Evolutionary conservation across 164 flowering plant species (phyloP).

Genomic region (Buxus sempervirens): DNA sequence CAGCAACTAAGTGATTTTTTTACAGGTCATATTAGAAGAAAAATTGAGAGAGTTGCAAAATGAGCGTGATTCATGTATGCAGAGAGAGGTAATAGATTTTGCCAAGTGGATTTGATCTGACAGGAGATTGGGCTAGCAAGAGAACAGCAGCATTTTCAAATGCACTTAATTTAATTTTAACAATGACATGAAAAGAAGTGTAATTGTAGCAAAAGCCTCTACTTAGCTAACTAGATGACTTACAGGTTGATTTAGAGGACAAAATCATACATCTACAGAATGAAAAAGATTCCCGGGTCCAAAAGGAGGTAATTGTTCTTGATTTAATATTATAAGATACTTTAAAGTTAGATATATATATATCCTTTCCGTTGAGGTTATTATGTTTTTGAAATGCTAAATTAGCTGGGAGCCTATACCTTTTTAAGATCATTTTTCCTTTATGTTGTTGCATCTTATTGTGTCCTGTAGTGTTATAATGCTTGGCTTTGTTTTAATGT

Average conservation of each 20-base stretch:
- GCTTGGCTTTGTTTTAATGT: neutral
- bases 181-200: neutral
- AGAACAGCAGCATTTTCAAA: too few relatives aligned
- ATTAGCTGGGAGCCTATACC: neutral
- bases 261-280: conserved; percentile 27
- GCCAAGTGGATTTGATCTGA: conserved; percentile 1
- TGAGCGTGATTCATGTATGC: conserved; percentile 27
- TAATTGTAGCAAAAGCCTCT: neutral
- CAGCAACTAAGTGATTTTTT: neutral
- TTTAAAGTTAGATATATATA: too few relatives aligned
- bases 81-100: conserved; percentile 34
- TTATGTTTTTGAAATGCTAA: neutral
- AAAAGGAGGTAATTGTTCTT: conserved; percentile 33
- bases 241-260: conserved; percentile 39
- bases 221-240: conserved; percentile 12
- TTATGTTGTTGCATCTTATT: neutral
- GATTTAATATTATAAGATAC: neutral
- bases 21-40: conserved; percentile 23
- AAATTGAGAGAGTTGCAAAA: conserved; percentile 21
- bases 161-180: neutral
- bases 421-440: too few relatives aligned
- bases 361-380: neutral
- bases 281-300: conserved; percentile 32
- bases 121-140: neutral
- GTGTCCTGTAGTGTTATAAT: neutral